These are phyloP conservation scores for Lyophyllum decastes DNA, from an alignment of 768 basidiomycete genomes.

Conservation along the genomic window DNA sequence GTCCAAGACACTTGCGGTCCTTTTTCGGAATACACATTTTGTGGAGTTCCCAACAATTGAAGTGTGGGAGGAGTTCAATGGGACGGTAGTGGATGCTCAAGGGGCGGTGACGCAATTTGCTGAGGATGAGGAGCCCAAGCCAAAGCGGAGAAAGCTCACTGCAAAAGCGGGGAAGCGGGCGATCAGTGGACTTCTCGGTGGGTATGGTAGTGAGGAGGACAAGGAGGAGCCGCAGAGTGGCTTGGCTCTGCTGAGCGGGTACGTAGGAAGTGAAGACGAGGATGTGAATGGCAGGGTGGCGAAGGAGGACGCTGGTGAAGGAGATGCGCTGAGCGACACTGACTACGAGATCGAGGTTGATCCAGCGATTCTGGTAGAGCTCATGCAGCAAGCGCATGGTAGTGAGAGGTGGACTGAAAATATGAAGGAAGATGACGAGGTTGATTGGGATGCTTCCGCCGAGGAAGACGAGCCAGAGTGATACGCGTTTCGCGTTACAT, in stretches of 20 bases:
- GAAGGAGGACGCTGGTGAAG: constrained; percentile 29
- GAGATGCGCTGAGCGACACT: constrained; percentile 21
- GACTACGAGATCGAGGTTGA: constrained; percentile 33
- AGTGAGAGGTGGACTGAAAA: constrained; percentile 25
- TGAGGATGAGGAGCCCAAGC: constrained; percentile 32
- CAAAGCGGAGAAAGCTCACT: constrained; percentile 62
- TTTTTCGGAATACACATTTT: constrained; percentile 65
- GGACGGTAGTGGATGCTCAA: constrained; percentile 55
- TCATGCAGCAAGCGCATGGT: constrained; percentile 38
- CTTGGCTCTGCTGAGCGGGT: constrained; percentile 40
- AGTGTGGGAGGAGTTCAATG: constrained; percentile 70
- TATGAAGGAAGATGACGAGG: constrained; percentile 41
- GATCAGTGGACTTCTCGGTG: constrained; percentile 58
- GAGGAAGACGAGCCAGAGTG: constrained; percentile 29
- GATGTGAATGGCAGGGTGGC: constrained; percentile 24
- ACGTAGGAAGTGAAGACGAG: constrained; percentile 52
- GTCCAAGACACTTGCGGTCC: constrained; percentile 40
- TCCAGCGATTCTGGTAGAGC: constrained; percentile 40
- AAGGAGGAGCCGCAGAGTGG: constrained; percentile 30
- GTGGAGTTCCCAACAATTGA: constrained; percentile 86
- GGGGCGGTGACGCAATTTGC: constrained; percentile 40
- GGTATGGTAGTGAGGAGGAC: constrained; percentile 55
- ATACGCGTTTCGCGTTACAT: neutral
- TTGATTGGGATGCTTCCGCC: constrained; percentile 51
- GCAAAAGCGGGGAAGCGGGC: constrained; percentile 51